Evolutionary conservation across 495 filamentous ascomycete species (phyloP), one percentile per base, ranked within the genome.

Genomic region (Usnea hakonensis): DNA sequence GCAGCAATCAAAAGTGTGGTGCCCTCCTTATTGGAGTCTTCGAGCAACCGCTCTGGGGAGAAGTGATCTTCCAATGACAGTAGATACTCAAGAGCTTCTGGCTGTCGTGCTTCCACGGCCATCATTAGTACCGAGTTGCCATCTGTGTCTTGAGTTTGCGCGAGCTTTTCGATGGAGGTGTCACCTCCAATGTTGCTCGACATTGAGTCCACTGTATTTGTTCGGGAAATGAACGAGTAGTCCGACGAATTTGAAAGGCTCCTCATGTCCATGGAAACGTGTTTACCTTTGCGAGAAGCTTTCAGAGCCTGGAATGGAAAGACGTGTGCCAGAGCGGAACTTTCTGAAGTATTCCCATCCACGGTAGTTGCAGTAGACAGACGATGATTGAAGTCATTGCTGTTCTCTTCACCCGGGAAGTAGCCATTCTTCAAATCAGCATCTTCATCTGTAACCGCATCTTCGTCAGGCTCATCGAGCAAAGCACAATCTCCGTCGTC

Each of bases 101-200:
- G 75, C 59, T 87, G 87, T 33, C 83, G 80, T 58, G 85, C 82
- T 68, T 96, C 91, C 37, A 97, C 82, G 10, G 93, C 91, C 91
- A 99, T 97, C 95, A 97, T 99, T 19, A 85, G 81, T 23, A 97
- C 82, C 7, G 92, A 96, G 68, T 96, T 87, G 3, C 94, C 93
- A 33, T 84, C 81, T 23, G 82, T 78, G 67, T 91, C 86, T 67
- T 94, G 89, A 0, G 91, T 96, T 68, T 89, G 87, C 5, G 88
- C 82, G 8, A 97, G 75, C 9, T 83, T 87, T 71, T 92, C 89
- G 60, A 91, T 85, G 2, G 90, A 95, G 10, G 85, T 88, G 69
- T 96, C 91, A 7, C 90, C 90, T 74, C 95, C 90, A 36, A 93
- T 82, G 7, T 79, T 83, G 65, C 86, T 89, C 6, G 79, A 78